Base-by-base conservation (phyloP, 192 early-diverging fungal genomes). In the Backusella circina region DNA sequence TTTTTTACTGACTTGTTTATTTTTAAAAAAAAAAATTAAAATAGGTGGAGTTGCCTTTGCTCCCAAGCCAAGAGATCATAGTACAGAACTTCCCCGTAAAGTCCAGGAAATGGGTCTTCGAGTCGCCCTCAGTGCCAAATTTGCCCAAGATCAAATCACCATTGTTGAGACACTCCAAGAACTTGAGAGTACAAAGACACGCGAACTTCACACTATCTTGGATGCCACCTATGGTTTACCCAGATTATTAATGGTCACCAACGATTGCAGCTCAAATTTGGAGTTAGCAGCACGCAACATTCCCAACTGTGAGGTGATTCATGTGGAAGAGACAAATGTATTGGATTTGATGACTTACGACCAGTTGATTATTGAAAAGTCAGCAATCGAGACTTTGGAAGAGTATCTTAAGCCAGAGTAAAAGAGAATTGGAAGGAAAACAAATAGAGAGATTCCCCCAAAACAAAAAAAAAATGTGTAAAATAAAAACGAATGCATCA, bases 81-180 rank as follows among this genome's bases (percentile, higher is more conserved):
- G 88, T 31, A 95, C 90, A 3, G 91, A 96, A 65, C 82, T 99
- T 36, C 95, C 91, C 57, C 84, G 89, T 70, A 95, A 98, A 82
- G 93, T 97, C 15, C 96, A 96, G 87, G 85, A 92, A 47, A 81
- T 90, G 75, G 96, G 91, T 39, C 85, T 98, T 54, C 90, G 95
- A 16, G 84, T 90, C 28, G 96, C 94, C 3, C 86, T 99, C 5
- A 91, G 94, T 23, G 86, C 93, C 51, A 99, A 99, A 82, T 97
- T 90, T 80, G 84, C 86, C 23, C 96, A 97, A 86, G 89, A 96
- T 80, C 95, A 98, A 81, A 80, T 99, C 21, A 76, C 93, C 2
- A 82, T 99, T 72, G 95, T 97, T 0, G 94, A 98, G 71, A 83
- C 89, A 32, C 44, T 93, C 33, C 47, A 73, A 31, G 66, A 81